phyloP scores from a whole-genome alignment of 1,284 basidiomycete species.

The Tilletia horrida region DNA sequence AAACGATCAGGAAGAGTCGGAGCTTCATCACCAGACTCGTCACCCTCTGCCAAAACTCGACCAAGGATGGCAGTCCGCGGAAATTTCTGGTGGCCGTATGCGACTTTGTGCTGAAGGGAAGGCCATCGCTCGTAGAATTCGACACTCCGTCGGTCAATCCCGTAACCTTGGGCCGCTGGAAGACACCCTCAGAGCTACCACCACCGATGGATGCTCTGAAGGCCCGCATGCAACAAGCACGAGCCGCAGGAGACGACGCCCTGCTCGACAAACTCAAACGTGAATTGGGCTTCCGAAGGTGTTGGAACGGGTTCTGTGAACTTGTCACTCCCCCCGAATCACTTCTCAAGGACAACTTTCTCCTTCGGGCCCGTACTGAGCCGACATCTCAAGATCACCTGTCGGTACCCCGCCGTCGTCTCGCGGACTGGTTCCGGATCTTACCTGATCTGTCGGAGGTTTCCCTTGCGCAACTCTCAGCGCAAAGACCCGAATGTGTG shows the following conservation, averaged over 20 bases:
- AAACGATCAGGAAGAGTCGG: background rate
- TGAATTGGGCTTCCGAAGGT: background rate
- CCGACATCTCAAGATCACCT: background rate
- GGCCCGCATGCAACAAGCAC: background rate
- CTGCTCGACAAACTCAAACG: background rate
- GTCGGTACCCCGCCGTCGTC: background rate
- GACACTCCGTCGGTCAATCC: background rate
- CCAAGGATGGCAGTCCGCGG: background rate
- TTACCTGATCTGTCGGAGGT: background rate
- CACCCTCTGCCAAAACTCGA: background rate
- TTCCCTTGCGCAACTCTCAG: background rate
- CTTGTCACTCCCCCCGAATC: background rate
- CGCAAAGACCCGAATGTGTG: background rate
- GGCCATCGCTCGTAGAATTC: background rate
- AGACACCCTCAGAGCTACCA: background rate
- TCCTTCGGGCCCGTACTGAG: too few species aligned
- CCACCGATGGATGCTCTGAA: background rate
- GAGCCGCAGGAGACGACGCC: background rate
- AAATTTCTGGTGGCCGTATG: background rate
- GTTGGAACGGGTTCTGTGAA: background rate
- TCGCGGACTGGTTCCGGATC: conserved; percentile 11
- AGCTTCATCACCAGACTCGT: conserved; percentile 4
- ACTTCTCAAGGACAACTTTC: background rate
- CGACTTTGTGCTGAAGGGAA: background rate
- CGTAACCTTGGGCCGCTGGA: background rate